Conservation (phyloP, 1,284 basidiomycete genomes). For the Dichomitus squalens region DNA sequence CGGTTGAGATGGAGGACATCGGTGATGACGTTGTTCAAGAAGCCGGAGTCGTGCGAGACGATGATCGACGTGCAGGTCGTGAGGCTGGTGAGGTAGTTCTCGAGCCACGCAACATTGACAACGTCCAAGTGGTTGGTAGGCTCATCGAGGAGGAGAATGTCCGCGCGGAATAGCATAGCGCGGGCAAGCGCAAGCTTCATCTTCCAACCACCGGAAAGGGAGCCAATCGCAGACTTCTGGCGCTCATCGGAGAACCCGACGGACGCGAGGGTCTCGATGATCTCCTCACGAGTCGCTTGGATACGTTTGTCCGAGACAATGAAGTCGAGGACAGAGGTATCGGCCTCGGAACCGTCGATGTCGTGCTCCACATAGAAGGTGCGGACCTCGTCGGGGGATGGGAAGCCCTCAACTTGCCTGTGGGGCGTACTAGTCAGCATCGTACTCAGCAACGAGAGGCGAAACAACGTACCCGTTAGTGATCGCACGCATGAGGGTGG, state of each 20-base stretch:
- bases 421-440: conserved; percentile 4
- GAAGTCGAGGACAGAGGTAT: conserved; percentile 90
- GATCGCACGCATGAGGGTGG: conserved; percentile 96
- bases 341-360: conserved; percentile 94
- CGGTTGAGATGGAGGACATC: conserved; percentile 99
- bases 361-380: conserved; percentile 99
- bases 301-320: conserved; percentile 89
- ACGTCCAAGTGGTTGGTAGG: conserved; percentile 99
- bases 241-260: conserved; percentile 92
- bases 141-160: conserved; percentile 96
- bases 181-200: conserved; percentile 99
- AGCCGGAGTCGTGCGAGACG: conserved; percentile 98
- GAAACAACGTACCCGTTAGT: conserved; percentile 62
- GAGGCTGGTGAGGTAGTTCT: conserved; percentile 90
- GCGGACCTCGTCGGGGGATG: conserved; percentile 92
- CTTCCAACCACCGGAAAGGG: conserved; percentile 99
- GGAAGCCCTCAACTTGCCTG: conserved; percentile 97
- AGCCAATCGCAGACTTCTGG: conserved; percentile 85
- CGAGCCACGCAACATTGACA: conserved; percentile 96
- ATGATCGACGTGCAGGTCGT: conserved; percentile 96
- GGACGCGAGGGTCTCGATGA: conserved; percentile 80
- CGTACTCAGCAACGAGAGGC: conserved; percentile 1
- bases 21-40: conserved; percentile 99
- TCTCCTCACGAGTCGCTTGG: conserved; percentile 69
- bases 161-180: conserved; percentile 98